phyloP scores from a whole-genome alignment of 2,329 filamentous ascomycete species.

The Fusarium brevicatenulatum region DNA sequence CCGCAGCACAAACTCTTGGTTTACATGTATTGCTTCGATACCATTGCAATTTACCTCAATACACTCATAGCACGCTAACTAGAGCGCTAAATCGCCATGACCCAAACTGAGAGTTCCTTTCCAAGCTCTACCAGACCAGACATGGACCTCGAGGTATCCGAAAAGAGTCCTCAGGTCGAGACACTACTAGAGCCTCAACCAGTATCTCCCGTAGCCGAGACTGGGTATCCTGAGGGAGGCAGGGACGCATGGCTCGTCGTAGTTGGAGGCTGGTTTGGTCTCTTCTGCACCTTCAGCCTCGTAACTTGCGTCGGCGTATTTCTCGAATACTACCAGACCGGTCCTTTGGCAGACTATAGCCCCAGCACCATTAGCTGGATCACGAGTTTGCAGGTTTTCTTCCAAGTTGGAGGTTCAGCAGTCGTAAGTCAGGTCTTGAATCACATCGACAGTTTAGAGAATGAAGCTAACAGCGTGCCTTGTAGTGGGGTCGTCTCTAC shows the following conservation, averaged over 20 bases:
- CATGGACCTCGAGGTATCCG: accelerated
- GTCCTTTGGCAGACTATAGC: accelerated
- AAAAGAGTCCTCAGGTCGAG: accelerated
- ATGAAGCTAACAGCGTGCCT: accelerated
- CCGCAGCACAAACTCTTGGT: too few relatives aligned
- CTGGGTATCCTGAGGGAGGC: background rate
- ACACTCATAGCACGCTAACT: accelerated
- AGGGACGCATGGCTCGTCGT: constrained; percentile 3
- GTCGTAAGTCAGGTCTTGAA: accelerated
- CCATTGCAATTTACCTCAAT: too few relatives aligned
- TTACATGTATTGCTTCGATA: accelerated
- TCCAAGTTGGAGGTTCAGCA: background rate
- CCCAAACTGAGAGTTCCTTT: accelerated
- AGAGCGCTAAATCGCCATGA: background rate
- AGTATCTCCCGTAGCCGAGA: accelerated
- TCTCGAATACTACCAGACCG: background rate
- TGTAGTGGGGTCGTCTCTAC: background rate
- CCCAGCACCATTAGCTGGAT: background rate
- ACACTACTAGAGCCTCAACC: accelerated
- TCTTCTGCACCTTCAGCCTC: background rate
- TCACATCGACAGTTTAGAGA: accelerated
- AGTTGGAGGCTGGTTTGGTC: background rate
- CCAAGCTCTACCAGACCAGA: background rate
- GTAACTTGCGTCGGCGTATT: background rate
- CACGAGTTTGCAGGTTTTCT: background rate